phyloP scores from a whole-genome alignment of 768 basidiomycete species.

The Lentinus brumalis region DNA sequence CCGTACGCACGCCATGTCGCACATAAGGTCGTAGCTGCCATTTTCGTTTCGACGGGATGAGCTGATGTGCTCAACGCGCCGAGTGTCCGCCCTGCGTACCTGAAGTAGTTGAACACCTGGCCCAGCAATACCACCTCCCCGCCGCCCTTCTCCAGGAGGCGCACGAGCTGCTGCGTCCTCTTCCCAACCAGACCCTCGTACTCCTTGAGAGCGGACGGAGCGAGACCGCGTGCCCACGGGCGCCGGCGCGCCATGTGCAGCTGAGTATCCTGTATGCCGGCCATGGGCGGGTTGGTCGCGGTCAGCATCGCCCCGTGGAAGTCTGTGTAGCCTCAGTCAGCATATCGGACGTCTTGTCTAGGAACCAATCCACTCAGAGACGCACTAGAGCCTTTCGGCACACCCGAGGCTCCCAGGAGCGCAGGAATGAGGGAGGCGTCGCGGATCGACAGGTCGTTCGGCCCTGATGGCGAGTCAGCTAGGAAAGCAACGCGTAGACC shows the following conservation, averaged over 20 bases:
- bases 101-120: slow-evolving; percentile 40
- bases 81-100: slow-evolving; percentile 30
- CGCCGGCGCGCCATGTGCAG: slow-evolving; percentile 39
- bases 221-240: slow-evolving; percentile 52
- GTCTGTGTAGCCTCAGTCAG: not conserved
- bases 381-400: slow-evolving; percentile 45
- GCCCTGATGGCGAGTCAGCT: slow-evolving; percentile 33
- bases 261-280: slow-evolving; percentile 16
- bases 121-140: slow-evolving; percentile 27
- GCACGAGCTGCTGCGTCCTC: slow-evolving; percentile 43
- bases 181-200: slow-evolving; percentile 43
- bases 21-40: slow-evolving; percentile 44
- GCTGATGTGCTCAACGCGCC: not conserved
- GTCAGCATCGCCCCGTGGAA: slow-evolving; percentile 1
- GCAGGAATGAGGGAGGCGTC: slow-evolving; percentile 35
- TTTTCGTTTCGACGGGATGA: not conserved
- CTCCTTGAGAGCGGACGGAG: slow-evolving; percentile 45
- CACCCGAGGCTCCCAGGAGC: slow-evolving; percentile 33
- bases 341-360: not conserved
- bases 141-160: slow-evolving; percentile 30
- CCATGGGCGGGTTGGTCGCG: not conserved
- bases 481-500: too few relatives aligned
- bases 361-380: slow-evolving; percentile 22
- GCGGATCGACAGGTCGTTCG: slow-evolving; percentile 47
- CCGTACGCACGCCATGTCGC: slow-evolving; percentile 37